Base-by-base conservation (phyloP, 2,329 filamentous ascomycete genomes). In the Fusarium siculi region DNA sequence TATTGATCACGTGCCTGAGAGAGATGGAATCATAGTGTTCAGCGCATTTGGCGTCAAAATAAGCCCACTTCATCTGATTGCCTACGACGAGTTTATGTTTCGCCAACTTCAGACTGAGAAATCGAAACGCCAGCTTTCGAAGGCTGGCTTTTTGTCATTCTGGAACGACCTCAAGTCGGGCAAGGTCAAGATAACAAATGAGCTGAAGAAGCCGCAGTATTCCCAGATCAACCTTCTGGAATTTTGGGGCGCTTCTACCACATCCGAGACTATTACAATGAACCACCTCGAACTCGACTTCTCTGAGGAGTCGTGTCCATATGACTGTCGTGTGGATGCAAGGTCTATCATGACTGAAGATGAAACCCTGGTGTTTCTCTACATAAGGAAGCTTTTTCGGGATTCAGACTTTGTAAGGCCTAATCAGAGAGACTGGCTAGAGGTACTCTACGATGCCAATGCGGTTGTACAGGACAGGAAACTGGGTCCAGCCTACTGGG, bases 181-280 rank as follows among this genome's bases (percentile, higher is more conserved):
- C 1, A 9, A 28, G 23, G 18, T 15, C 11, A 46, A 25, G 25
- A 28, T 25, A 25, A 9, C 23, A 3, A 14, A 44, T 44, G 16
- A 28, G 11, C 3, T 44, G 2, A 19, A 44, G 18, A 44, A 25
- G 23, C 23, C 5, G 16, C 11, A 44, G 9, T 28, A 14, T 0
- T 4, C 18, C 11, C 8, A 46, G 18, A 23, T 23, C 15, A 8
- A 3, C 0, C 10, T 1, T 43, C 15, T 43, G 0, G n/a, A 23
- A 1, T 43, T 43, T 0, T 43, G 40, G 15, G 40, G 10, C 25
- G 25, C 5, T 25, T 25, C 25, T 25, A 3, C 10, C 15, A 0
- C 40, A 0, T 0, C 15, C 0, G 40, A 43, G 9, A 23, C 1
- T 1, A 23, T 23, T 9, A 23, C 15, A 4, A 43, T 7, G n/a